Evolutionary conservation across 768 basidiomycete species (phyloP), one percentile per base, ranked within the genome.

Genomic region (Tulasnella sp.): DNA sequence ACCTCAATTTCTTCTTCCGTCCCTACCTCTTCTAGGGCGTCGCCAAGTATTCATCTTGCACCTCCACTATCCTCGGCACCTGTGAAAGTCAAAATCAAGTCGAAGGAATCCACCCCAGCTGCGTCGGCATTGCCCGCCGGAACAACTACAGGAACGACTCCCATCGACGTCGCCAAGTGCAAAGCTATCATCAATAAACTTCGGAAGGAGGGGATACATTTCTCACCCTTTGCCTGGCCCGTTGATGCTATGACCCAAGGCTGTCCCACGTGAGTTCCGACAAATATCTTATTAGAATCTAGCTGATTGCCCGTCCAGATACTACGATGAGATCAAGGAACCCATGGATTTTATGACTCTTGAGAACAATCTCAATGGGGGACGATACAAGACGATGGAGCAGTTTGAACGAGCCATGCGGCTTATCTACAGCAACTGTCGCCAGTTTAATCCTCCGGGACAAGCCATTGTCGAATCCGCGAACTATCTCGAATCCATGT

Each of bases 321-420:
- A 98, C 79, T 88, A 91, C 74, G 88, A 95, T 5, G 96, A 98
- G 80, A 96, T 98, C 77, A 81, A 86, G 73, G 82, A 90, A 75
- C 96, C 96, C 6, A 98, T 98, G 96, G 95, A 98, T 80, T 88
- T 98, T 68, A 87, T 87, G 9, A 96, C 95, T 1, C 91, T 97
- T 75, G 79, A 79, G 16, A 81, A 83, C 42, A 93, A 91, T 77
- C 81, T 97, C 73, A 83, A 84, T 42, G 81, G 86, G 67, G 86
- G 84, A 65, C 82, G 85, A 76, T 99, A 98, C 78, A 75, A 81
- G 14, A 89, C 86, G 1, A 92, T 95, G 89, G 93, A 91, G 67
- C 87, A 89, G 0, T 90, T 98, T 74, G 87, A 84, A 71, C 84
- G 84, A 74, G 95, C 98, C 76, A 82, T 92, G 67, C 88, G 91